These are phyloP conservation scores for Aspergillus baeticus DNA, from an alignment of 495 filamentous ascomycete species.

Conservation along the genomic window DNA sequence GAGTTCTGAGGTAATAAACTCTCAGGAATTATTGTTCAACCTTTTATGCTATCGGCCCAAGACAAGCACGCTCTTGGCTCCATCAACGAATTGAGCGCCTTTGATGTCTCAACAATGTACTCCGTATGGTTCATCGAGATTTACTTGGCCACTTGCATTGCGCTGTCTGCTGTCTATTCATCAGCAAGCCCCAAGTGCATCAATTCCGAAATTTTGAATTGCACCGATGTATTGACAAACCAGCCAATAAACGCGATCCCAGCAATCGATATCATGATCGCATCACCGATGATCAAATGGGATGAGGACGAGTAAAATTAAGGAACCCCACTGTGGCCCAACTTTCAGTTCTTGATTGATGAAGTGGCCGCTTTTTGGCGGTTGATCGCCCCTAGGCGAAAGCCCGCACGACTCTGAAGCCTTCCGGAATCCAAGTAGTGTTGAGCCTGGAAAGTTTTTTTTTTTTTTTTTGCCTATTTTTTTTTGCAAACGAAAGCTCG, in stretches of 20 bases:
- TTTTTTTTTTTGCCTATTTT: no score
- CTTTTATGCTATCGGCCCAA: no score
- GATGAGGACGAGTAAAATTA: background rate
- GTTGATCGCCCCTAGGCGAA: background rate
- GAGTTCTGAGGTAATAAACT: background rate
- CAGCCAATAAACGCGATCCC: background rate
- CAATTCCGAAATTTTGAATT: background rate
- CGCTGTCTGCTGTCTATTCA: no score
- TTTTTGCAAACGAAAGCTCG: background rate
- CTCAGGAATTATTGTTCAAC: background rate
- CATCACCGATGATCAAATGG: background rate
- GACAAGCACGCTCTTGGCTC: no score
- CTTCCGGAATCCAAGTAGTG: background rate
- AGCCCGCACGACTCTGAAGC: background rate
- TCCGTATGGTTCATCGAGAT: no score
- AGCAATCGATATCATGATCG: background rate
- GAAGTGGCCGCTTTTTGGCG: background rate
- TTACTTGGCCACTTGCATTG: no score
- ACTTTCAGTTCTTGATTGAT: background rate
- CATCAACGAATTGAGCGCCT: no score
- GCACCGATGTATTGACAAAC: background rate
- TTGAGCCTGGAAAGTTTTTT: no score
- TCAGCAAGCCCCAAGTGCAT: no score
- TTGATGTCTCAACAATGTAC: no score
- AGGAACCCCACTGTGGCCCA: conserved; percentile 3